phyloP scores from a whole-genome alignment of 2,329 filamentous ascomycete species.

The Colletotrichum gigasporum region DNA sequence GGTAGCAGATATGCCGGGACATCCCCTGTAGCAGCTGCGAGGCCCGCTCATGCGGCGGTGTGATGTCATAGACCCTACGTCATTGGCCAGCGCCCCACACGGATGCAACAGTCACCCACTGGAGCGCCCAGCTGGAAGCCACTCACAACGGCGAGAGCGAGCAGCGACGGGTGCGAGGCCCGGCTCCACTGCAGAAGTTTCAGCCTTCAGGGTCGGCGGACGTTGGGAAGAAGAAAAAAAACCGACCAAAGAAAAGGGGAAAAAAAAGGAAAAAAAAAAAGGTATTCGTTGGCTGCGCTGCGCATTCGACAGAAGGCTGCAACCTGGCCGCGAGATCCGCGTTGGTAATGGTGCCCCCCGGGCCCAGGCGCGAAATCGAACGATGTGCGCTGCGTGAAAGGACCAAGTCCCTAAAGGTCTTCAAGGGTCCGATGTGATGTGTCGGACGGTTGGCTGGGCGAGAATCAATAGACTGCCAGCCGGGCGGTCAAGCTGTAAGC shows the following conservation, averaged over 20 bases:
- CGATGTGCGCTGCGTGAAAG: conserved; percentile 3
- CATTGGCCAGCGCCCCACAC: conserved; percentile 17
- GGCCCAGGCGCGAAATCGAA: conserved; percentile 17
- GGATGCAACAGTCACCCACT: conserved; percentile 4
- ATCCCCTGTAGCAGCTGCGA: not conserved
- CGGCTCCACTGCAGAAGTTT: conserved; percentile 28
- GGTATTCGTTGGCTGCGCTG: conserved; percentile 2
- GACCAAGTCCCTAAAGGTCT: not conserved
- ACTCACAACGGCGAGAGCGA: not conserved
- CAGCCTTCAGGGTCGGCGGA: conserved; percentile 19
- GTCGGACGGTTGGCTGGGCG: not conserved
- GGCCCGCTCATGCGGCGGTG: conserved; percentile 18
- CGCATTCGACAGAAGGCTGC: conserved; percentile 2
- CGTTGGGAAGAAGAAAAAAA: not conserved
- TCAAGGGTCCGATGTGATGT: not conserved
- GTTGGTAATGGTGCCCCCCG: not conserved
- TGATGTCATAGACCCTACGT: conserved; percentile 29
- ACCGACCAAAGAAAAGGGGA: conserved; percentile 21
- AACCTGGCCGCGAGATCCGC: conserved; percentile 2
- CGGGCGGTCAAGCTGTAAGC: not conserved
- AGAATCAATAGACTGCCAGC: not conserved
- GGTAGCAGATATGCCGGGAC: conserved; percentile 19
- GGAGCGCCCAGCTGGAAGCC: not conserved
- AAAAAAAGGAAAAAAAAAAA: conserved; percentile 9
- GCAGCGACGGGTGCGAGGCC: not conserved